Evolutionary conservation across 2,329 filamentous ascomycete genomes (phyloP).

Genomic region (Epichloe sibirici): DNA sequence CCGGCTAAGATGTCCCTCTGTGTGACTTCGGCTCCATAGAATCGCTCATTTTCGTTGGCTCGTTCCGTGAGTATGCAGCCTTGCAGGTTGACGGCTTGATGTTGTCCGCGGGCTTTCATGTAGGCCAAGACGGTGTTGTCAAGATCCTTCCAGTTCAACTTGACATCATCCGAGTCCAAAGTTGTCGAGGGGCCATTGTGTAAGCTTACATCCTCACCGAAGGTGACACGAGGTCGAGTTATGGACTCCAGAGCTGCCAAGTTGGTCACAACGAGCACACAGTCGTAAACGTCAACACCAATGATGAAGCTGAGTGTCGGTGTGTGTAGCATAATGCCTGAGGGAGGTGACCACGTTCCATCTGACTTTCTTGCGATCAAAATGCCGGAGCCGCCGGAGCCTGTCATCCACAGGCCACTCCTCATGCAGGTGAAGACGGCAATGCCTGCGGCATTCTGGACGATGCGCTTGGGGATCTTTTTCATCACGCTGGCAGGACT

Average conservation of each 20-base stretch:
- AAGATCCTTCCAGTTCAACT: constrained; percentile 39
- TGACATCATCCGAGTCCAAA: constrained; percentile 37
- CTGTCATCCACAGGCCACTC: constrained; percentile 81
- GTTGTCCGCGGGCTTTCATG: constrained; percentile 44
- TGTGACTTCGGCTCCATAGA: constrained; percentile 37
- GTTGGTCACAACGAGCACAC: constrained; percentile 84
- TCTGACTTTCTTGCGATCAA: constrained; percentile 75
- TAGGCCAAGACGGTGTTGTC: constrained; percentile 45
- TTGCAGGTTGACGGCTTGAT: constrained; percentile 41
- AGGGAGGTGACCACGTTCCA: constrained; percentile 83
- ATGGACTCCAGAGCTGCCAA: constrained; percentile 75
- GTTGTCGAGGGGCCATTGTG: constrained; percentile 61
- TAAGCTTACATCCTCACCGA: constrained; percentile 71
- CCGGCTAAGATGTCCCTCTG: constrained; percentile 46
- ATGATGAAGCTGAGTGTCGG: constrained; percentile 79
- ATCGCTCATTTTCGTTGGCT: constrained; percentile 47
- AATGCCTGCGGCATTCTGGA: constrained; percentile 78
- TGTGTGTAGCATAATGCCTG: constrained; percentile 82
- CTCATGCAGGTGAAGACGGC: constrained; percentile 95
- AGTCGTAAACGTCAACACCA: constrained; percentile 92
- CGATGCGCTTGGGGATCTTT: constrained; percentile 77
- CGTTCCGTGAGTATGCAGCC: constrained; percentile 46
- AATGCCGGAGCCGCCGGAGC: constrained; percentile 80
- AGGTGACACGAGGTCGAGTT: constrained; percentile 62
- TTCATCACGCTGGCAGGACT: constrained; percentile 47